Conservation (phyloP, 768 basidiomycete genomes). For the Pholiota microspora region DNA sequence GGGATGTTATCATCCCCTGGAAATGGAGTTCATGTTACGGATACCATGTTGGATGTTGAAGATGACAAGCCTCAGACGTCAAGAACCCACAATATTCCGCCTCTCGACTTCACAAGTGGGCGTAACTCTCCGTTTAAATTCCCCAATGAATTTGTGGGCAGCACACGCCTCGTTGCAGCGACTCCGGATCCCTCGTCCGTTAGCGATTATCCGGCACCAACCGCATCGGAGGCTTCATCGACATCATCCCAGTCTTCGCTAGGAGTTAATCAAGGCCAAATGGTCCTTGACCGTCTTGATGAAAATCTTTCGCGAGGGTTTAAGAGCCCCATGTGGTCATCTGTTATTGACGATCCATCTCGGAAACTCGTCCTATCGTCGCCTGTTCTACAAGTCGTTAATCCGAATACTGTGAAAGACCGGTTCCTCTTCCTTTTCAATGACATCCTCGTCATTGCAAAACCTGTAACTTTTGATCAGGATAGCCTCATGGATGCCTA, state of each 20-base stretch:
- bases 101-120: conserved; percentile 23
- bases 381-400: conserved; percentile 91
- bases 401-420: conserved; percentile 92
- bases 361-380: conserved; percentile 82
- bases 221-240: conserved; percentile 73
- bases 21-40: conserved; percentile 15
- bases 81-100: conserved; percentile 37
- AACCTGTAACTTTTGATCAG: conserved; percentile 74
- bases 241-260: conserved; percentile 67
- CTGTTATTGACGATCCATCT: conserved; percentile 79
- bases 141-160: conserved; percentile 41
- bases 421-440: conserved; percentile 96
- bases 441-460: conserved; percentile 91
- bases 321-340: conserved; percentile 57
- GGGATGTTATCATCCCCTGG: conserved; percentile 6
- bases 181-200: conserved; percentile 80
- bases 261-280: conserved; percentile 42
- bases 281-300: conserved; percentile 68
- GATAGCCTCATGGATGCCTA: conserved; percentile 57
- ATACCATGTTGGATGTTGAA: conserved; percentile 23
- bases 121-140: conserved; percentile 37
- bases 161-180: conserved; percentile 53
- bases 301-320: conserved; percentile 65
- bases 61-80: conserved; percentile 35
- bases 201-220: conserved; percentile 66